These are phyloP conservation scores for Colletotrichum falcatum DNA, from an alignment of 2,329 filamentous ascomycete genomes.

Conservation along the genomic window DNA sequence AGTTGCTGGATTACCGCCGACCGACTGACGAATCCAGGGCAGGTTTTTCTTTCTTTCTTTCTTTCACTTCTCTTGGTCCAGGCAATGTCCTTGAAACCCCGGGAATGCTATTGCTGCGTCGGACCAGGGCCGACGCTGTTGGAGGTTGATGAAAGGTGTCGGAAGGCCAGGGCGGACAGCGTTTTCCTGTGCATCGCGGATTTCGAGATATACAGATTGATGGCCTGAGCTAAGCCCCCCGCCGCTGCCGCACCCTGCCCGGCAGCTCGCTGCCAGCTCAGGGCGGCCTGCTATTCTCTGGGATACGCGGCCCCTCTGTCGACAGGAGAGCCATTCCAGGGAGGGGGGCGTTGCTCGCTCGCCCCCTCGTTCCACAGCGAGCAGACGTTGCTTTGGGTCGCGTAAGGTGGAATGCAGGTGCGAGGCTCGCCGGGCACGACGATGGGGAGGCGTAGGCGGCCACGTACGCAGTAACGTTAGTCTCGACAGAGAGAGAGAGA, in stretches of 20 bases:
- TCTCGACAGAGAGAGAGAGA: too few species aligned
- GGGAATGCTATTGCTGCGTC: not conserved
- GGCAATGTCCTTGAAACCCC: constrained; percentile 15
- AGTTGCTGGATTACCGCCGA: not conserved
- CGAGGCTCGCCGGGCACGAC: constrained; percentile 22
- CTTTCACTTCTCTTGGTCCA: not conserved
- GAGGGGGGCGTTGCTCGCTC: not conserved
- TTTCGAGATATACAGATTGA: constrained; percentile 3
- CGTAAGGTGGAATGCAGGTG: constrained; percentile 38
- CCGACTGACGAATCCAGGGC: constrained; percentile 4
- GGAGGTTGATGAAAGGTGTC: constrained; percentile 25
- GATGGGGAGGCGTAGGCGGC: not conserved
- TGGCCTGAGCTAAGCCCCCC: not conserved
- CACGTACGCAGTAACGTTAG: too few species aligned
- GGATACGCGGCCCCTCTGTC: constrained; percentile 10
- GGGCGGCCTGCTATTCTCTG: not conserved
- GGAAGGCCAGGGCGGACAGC: not conserved
- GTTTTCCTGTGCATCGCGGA: not conserved
- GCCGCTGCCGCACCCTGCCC: not conserved
- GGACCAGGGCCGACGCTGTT: constrained; percentile 19
- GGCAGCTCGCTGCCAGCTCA: not conserved
- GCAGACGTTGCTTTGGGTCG: constrained; percentile 30
- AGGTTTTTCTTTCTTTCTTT: too few species aligned
- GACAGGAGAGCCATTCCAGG: constrained; percentile 2
- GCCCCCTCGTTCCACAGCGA: constrained; percentile 32